Base-by-base conservation (phyloP, 1,284 basidiomycete genomes). In the Meira miltonrushii region DNA sequence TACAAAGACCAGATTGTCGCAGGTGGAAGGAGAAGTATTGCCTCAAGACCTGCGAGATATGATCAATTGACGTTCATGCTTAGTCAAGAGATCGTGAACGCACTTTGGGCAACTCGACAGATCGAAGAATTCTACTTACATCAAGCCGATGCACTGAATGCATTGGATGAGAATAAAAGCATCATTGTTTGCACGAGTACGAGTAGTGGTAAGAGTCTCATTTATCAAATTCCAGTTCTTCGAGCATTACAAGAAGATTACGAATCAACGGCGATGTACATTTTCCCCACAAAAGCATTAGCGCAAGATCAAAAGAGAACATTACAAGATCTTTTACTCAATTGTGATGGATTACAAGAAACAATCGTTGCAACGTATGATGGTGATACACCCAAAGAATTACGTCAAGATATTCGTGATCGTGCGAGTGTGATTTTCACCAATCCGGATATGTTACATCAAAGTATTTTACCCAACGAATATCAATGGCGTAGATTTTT, bases 201-300 rank as follows among this genome's bases (percentile, higher is more conserved):
- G 1, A 90, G 90, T 1, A 92, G 90, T 2, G 91, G 91, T 8
- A 94, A 94, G 79, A 92, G 89, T 75, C 82, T 94, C 19, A 91
- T 94, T 54, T 94, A 81, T 57, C 80, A 78, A 55, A 59, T 92
- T 12, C 91, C 91, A 0, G 78, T 90, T 9, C 78, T 92, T 50
- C 82, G 80, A 47, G 85, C 85, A 58, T 80, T 94, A 49, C 86
- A 90, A 77, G 79, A 83, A 19, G 83, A 89, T 72, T 74, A 76
- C 2, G 71, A 79, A 13, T 77, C 87, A 1, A 92, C 87, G 0
- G 90, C 89, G 1, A 83, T 94, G 53, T 89, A 91, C 72, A 84
- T 94, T 50, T 94, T 92, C 70, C 92, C 91, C 1, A 94, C 92
- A 0, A 94, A 94, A 87, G 91, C 91, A 9, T 81, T 94, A 33